Evolutionary conservation across 345 rosid species (phyloP), one percentile per base, ranked within the genome.

Genomic region (Salix brachista): DNA sequence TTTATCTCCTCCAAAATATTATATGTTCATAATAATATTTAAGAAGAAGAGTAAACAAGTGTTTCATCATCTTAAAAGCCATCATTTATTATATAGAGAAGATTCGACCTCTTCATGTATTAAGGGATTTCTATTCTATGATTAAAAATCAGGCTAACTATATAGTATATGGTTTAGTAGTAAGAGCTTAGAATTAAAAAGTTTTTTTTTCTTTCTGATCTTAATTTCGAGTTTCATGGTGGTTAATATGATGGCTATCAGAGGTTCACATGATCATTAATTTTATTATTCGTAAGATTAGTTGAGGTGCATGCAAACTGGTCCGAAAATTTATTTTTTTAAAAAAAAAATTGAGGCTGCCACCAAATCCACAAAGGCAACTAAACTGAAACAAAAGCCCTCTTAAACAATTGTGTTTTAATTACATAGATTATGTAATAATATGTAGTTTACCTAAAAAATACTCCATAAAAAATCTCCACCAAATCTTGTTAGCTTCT

Each of bases 341-440:
- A 26, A 26, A 26, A 36, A 4, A 5, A 5, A 5, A 34, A 34
- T 3, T 3, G 4, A 5, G 48, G 25, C 72, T 69, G 76, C 75
- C 84, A 68, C 58, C 84, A 50, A 80, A 66, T 58, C 67, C 28
- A 60, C 56, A 60, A 36, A 46, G 36, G 28, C 28, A 54, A n/a
- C 58, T 64, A 64, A 14, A 42, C 46, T 44, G 60, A 65, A 56
- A 48, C 23, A 50, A 26, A 37, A 32, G 28, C 48, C 34, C 52
- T 36, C 62, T 70, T 1, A 65, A 61, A 18, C 14, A 52, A 54
- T 37, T 52, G 30, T 50, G 36, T 18, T 8, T 9, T 21, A 36
- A 2, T 1, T 14, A 9, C n/a, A 52, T 21, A 64, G 39, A 26
- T 17, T 5, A 19, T 2, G 28, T 8, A 62, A 25, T 11, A 28